These are phyloP conservation scores for Cyberlindnera mississippiensis DNA, from an alignment of 805 yeast species.

Conservation along the genomic window DNA sequence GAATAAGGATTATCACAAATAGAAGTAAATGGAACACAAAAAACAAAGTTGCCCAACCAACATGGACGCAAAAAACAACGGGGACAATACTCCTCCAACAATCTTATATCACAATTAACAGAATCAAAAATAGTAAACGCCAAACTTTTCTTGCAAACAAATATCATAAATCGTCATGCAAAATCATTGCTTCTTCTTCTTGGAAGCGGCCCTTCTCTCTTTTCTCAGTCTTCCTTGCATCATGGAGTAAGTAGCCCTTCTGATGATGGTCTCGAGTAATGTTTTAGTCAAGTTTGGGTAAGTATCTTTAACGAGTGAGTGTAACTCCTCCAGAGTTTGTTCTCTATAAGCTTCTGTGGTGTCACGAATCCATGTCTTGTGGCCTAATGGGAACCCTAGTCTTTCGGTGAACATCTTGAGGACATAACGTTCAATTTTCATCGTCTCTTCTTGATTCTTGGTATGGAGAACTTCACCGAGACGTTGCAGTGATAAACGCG, in stretches of 20 bases:
- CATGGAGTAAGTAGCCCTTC: conserved; percentile 75
- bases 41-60: too few species aligned
- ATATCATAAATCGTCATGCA: too few species aligned
- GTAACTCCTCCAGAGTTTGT: conserved; percentile 44
- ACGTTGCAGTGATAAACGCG: conserved; percentile 55
- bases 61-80: too few species aligned
- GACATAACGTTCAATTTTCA: conserved; percentile 49
- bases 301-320: conserved; percentile 28
- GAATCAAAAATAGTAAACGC: too few species aligned
- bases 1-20: too few species aligned
- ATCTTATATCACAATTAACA: too few species aligned
- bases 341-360: conserved; percentile 53
- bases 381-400: conserved; percentile 70
- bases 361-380: conserved; percentile 82
- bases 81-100: too few species aligned
- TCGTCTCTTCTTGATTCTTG: conserved; percentile 49
- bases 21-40: too few species aligned
- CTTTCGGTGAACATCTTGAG: conserved; percentile 49
- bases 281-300: conserved; percentile 26
- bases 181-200: conserved; percentile 8
- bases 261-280: conserved; percentile 64
- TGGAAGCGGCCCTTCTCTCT: conserved; percentile 51
- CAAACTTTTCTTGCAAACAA: too few species aligned
- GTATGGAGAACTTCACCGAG: conserved; percentile 49
- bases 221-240: conserved; percentile 77